Evolutionary conservation across 1,284 basidiomycete genomes (phyloP).

Genomic region (Apiotrichum brassicae): DNA sequence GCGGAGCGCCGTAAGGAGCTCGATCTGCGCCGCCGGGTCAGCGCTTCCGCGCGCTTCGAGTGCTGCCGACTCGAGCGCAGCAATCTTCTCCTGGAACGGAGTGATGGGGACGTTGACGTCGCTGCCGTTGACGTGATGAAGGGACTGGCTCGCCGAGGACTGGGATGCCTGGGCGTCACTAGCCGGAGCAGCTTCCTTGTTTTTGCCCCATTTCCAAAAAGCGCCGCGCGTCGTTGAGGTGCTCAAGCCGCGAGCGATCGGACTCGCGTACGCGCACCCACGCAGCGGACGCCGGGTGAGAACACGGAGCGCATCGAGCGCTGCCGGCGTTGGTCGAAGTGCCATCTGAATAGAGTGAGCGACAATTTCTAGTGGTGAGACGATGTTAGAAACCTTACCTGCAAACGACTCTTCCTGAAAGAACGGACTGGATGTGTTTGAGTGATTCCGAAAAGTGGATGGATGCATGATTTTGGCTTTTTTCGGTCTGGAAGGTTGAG

Average conservation of each 20-base stretch:
- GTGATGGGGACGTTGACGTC: conserved; percentile 17
- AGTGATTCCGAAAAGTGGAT: background rate
- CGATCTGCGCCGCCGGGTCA: conserved; percentile 28
- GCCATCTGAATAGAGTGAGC: conserved; percentile 6
- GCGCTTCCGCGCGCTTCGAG: conserved; percentile 16
- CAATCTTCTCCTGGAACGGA: conserved; percentile 36
- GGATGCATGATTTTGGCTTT: no score
- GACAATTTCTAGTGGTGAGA: no score
- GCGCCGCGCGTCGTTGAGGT: conserved; percentile 1
- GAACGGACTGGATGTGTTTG: background rate
- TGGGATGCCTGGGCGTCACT: background rate
- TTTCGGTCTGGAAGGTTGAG: background rate
- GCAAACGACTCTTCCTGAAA: no score
- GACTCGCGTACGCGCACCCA: background rate
- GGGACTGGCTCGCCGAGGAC: background rate
- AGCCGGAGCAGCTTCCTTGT: background rate
- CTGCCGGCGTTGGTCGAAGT: conserved; percentile 14
- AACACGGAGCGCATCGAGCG: conserved; percentile 10
- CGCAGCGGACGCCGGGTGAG: conserved; percentile 6
- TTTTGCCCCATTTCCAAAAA: background rate
- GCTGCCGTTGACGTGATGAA: background rate
- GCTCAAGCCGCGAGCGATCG: background rate
- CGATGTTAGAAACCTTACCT: no score
- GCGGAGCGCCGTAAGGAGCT: conserved; percentile 29
- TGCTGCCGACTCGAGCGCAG: conserved; percentile 35